Evolutionary conservation across 805 yeast species (phyloP).

Genomic region (Candida nonsorbophila): DNA sequence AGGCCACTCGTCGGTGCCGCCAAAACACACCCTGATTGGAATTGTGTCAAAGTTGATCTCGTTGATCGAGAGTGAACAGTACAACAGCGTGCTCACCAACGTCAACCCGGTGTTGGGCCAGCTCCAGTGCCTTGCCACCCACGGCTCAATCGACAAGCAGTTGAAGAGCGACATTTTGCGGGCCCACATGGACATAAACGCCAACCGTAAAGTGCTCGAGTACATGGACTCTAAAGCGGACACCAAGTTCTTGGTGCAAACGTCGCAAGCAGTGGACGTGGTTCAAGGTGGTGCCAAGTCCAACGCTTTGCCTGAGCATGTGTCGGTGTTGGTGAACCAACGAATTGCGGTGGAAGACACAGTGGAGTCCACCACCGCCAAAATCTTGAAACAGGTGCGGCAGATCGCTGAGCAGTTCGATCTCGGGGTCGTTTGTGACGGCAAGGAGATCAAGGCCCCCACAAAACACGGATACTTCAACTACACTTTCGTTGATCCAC

Average conservation of each 20-base stretch:
- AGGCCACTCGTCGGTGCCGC: conserved; percentile 48
- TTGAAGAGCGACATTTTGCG: conserved; percentile 30
- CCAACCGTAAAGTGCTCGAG: conserved; percentile 32
- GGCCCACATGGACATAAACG: conserved; percentile 24
- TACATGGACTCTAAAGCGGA: conserved; percentile 19
- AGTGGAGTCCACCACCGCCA: conserved; percentile 23
- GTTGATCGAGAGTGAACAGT: conserved; percentile 30
- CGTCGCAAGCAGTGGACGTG: conserved; percentile 46
- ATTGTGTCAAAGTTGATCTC: conserved; percentile 36
- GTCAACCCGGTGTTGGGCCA: conserved; percentile 39
- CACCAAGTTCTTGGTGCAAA: conserved; percentile 34
- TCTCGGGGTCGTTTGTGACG: conserved; percentile 27
- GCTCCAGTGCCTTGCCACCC: conserved; percentile 43
- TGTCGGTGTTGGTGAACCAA: conserved; percentile 35
- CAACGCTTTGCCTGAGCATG: conserved; percentile 47
- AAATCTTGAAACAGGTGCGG: conserved; percentile 21
- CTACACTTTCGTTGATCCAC: conserved; percentile 16
- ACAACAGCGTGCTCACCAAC: conserved; percentile 30
- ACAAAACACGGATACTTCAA: conserved; percentile 27
- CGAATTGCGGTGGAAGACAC: conserved; percentile 42
- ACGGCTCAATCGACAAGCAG: conserved; percentile 25
- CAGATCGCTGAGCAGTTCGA: conserved; percentile 28
- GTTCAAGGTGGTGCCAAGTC: conserved; percentile 44
- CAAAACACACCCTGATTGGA: conserved; percentile 46
- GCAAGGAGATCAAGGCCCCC: conserved; percentile 14